These are phyloP conservation scores for Madurella fahalii DNA, from an alignment of 2,329 filamentous ascomycete species.

Conservation along the genomic window DNA sequence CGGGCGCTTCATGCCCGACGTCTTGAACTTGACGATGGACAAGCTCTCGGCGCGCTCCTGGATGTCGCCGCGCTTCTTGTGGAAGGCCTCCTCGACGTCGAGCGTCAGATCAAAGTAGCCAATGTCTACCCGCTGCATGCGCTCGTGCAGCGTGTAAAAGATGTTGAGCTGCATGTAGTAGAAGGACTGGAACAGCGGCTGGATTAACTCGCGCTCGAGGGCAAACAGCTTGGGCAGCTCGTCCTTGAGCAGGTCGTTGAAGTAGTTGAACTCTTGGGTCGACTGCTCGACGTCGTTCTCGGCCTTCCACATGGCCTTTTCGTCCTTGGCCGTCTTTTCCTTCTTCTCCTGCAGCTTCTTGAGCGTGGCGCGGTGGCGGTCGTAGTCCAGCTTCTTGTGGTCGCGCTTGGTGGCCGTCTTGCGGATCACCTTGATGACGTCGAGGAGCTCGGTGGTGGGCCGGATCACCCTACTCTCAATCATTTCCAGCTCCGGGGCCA, in stretches of 20 bases:
- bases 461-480: slow-evolving; percentile 88
- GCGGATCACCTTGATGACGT: slow-evolving; percentile 91
- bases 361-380: slow-evolving; percentile 73
- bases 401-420: slow-evolving; percentile 87
- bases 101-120: slow-evolving; percentile 92
- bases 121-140: slow-evolving; percentile 96
- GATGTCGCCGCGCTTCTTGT: slow-evolving; percentile 82
- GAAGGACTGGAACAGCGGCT: slow-evolving; percentile 95
- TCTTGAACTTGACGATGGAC: slow-evolving; percentile 86
- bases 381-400: slow-evolving; percentile 96
- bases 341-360: slow-evolving; percentile 99
- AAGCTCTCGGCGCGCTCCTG: slow-evolving; percentile 81
- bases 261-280: slow-evolving; percentile 96
- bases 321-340: slow-evolving; percentile 91
- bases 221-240: slow-evolving; percentile 88
- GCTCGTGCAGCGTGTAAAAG: slow-evolving; percentile 96
- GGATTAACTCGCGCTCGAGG: slow-evolving; percentile 91
- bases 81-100: slow-evolving; percentile 88
- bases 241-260: slow-evolving; percentile 94
- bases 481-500: slow-evolving; percentile 94
- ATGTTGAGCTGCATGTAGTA: slow-evolving; percentile 99
- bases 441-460: slow-evolving; percentile 87
- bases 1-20: slow-evolving; percentile 65
- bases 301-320: slow-evolving; percentile 94
- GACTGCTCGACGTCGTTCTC: slow-evolving; percentile 87